These are phyloP conservation scores for Ceratobasidium sp. DNA, from an alignment of 1,284 basidiomycete genomes.

Conservation along the genomic window DNA sequence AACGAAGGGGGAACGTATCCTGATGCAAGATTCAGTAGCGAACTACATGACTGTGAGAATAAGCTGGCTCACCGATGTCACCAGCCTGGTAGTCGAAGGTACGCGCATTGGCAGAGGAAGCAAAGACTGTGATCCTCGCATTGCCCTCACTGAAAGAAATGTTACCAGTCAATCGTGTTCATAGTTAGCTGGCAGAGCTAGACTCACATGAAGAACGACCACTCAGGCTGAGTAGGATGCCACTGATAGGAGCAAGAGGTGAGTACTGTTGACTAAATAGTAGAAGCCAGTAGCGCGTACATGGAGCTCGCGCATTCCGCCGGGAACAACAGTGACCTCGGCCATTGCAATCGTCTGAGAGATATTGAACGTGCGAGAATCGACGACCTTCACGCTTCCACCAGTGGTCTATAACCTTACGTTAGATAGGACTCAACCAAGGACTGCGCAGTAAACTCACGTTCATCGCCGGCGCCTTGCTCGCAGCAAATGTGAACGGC, in stretches of 20 bases:
- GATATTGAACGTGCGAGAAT: slow-evolving; percentile 67
- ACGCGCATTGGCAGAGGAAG: slow-evolving; percentile 1
- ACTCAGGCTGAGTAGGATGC: slow-evolving; percentile 47
- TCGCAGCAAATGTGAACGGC: slow-evolving; percentile 66
- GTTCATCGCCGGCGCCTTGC: slow-evolving; percentile 61
- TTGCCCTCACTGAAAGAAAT: slow-evolving; percentile 60
- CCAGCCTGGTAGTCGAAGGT: slow-evolving; percentile 8
- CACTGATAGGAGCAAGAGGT: slow-evolving; percentile 39
- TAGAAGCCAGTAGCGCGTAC: slow-evolving; percentile 53
- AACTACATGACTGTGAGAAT: slow-evolving; percentile 41
- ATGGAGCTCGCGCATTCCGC: slow-evolving; percentile 59
- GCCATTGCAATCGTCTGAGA: slow-evolving; percentile 71
- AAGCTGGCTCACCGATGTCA: slow-evolving; percentile 66
- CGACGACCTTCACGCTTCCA: slow-evolving; percentile 71
- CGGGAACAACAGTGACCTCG: slow-evolving; percentile 58
- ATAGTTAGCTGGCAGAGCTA: no score
- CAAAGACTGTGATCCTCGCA: slow-evolving; percentile 54
- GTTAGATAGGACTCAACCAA: background rate
- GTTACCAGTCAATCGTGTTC: no score
- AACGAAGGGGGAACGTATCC: slow-evolving; percentile 68
- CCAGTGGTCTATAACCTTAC: slow-evolving; percentile 53
- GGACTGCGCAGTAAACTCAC: background rate
- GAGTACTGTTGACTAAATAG: slow-evolving; percentile 22
- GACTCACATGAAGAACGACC: slow-evolving; percentile 50
- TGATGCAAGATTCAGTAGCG: slow-evolving; percentile 52